These are phyloP conservation scores for Fagopyrum tataricum DNA, from an alignment of 148 eudicot genomes.

Conservation along the genomic window DNA sequence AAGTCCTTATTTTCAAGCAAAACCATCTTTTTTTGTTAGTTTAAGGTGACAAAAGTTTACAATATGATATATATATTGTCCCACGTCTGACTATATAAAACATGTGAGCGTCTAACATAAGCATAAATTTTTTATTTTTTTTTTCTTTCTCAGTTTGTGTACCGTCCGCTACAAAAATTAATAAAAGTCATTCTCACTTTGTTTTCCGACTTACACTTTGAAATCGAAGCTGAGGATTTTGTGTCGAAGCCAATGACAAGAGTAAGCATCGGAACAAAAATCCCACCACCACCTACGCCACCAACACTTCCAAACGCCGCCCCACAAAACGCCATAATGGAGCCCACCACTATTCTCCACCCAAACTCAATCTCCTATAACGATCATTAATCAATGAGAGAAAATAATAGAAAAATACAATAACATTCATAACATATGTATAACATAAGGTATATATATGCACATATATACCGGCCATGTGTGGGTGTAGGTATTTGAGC, in stretches of 20 bases:
- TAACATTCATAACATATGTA: background rate
- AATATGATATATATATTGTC: too few species aligned
- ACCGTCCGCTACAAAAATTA: too few species aligned
- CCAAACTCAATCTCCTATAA: background rate
- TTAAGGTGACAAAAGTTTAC: too few species aligned
- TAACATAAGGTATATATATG: background rate
- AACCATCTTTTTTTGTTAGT: too few species aligned
- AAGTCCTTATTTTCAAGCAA: too few species aligned
- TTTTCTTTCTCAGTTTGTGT: too few species aligned
- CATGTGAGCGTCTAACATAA: too few species aligned
- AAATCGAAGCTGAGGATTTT: background rate
- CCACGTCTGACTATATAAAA: too few species aligned
- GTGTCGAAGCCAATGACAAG: conserved; percentile 11
- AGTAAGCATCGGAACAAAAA: conserved; percentile 2
- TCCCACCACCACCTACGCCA: conserved; percentile 5
- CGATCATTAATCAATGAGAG: background rate
- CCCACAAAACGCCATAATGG: conserved; percentile 7
- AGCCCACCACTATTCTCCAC: conserved; percentile 5
- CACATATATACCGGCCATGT: conserved; percentile 6
- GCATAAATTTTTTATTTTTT: too few species aligned
- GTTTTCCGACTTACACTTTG: background rate
- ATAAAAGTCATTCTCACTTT: too few species aligned
- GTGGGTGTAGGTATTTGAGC: background rate
- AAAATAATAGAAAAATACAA: background rate
- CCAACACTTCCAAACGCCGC: conserved; percentile 9